Conservation (phyloP, 2,329 filamentous ascomycete genomes). For the Cordyceps tenuipes region DNA sequence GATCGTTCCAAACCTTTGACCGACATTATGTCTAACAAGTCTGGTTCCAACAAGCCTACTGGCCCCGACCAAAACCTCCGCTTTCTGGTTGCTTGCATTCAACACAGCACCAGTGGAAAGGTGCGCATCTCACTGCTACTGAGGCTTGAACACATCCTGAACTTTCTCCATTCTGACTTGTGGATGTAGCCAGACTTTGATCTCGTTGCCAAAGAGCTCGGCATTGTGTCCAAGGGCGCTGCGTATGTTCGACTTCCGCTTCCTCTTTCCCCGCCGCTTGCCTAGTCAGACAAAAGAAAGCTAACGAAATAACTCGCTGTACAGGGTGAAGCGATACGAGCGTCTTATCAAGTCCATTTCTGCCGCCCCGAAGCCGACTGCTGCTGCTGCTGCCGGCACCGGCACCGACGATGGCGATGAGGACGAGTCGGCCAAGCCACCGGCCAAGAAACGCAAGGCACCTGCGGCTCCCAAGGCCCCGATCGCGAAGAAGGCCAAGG, state of each 20-base stretch:
- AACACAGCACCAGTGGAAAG: slow-evolving; percentile 49
- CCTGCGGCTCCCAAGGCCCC: slow-evolving; percentile 13
- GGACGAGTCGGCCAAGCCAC: neutral
- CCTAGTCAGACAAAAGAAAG: neutral
- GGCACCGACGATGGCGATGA: slow-evolving; percentile 11
- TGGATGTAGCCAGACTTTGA: slow-evolving; percentile 52
- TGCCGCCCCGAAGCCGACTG: neutral
- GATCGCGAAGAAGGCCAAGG: slow-evolving; percentile 20
- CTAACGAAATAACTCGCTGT: neutral
- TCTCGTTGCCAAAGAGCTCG: slow-evolving; percentile 55
- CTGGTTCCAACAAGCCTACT: slow-evolving; percentile 35
- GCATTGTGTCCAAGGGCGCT: slow-evolving; percentile 56
- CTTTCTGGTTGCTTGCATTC: slow-evolving; percentile 60
- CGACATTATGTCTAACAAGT: slow-evolving; percentile 37
- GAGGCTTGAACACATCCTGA: neutral
- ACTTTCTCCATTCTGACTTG: neutral
- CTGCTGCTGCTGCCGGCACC: slow-evolving; percentile 9
- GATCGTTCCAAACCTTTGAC: no score
- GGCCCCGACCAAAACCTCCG: slow-evolving; percentile 50
- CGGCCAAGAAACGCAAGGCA: slow-evolving; percentile 10
- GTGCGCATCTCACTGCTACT: slow-evolving; percentile 28
- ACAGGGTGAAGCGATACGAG: slow-evolving; percentile 56
- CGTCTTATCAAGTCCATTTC: slow-evolving; percentile 52
- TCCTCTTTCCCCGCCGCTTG: neutral
- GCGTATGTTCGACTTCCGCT: slow-evolving; percentile 44